Percentiles rank a stretch among this genome's conserved stretches.
Evolutionary conservation across 768 basidiomycete species (phyloP).

Genomic region (Hypholoma fasciculare): DNA sequence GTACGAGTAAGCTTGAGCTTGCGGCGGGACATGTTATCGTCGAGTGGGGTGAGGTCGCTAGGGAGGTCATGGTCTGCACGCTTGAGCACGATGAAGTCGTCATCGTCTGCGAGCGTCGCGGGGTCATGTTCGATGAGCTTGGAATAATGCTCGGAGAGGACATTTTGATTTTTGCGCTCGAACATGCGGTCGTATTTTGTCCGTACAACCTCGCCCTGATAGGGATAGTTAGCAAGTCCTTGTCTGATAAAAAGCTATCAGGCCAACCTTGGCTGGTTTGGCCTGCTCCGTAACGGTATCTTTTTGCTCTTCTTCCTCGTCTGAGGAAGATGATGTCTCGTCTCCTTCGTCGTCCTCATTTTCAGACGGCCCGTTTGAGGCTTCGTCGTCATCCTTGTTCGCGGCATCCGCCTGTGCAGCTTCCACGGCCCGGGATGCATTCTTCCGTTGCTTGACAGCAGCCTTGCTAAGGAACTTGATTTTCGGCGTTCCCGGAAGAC

Average conservation of each 20-base stretch:
- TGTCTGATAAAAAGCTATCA: neutral
- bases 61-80: slow-evolving; percentile 81
- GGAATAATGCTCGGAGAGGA: slow-evolving; percentile 87
- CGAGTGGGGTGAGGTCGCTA: slow-evolving; percentile 24
- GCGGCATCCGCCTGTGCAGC: slow-evolving; percentile 29
- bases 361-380: slow-evolving; percentile 9
- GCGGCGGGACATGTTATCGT: slow-evolving; percentile 75
- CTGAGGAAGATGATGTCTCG: slow-evolving; percentile 18
- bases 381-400: slow-evolving; percentile 17
- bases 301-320: slow-evolving; percentile 22
- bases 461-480: slow-evolving; percentile 82
- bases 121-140: slow-evolving; percentile 78
- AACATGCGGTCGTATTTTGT: slow-evolving; percentile 99
- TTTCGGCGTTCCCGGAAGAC: slow-evolving; percentile 92
- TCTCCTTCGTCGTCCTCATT: slow-evolving; percentile 17
- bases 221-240: neutral
- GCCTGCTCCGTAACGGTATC: slow-evolving; percentile 11
- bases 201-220: slow-evolving; percentile 50
- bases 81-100: slow-evolving; percentile 94
- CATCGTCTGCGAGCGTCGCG: slow-evolving; percentile 43
- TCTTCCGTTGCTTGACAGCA: slow-evolving; percentile 75
- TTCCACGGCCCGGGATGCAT: slow-evolving; percentile 53
- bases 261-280: slow-evolving; percentile 43
- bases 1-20: slow-evolving; percentile 75
- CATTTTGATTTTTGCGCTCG: slow-evolving; percentile 90